Evolutionary conservation across 176 grass and related monocot species (phyloP).

Genomic region (Triticum turgidum): DNA sequence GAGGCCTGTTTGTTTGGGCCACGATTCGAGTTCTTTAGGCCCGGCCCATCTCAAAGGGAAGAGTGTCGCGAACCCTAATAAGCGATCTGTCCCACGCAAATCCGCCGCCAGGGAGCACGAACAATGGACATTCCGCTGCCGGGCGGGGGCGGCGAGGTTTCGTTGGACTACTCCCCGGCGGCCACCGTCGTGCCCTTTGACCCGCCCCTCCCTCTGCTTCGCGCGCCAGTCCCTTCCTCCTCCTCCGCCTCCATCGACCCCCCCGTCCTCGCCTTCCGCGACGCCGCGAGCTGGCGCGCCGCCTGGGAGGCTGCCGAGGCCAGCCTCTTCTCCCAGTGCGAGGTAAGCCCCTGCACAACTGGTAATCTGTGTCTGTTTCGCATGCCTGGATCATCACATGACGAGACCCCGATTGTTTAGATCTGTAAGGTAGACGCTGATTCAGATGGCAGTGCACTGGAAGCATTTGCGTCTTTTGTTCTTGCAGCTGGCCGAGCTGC

Average conservation of each 20-base stretch:
- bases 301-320: constrained; percentile 43
- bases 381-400: not conserved
- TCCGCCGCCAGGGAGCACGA: not conserved
- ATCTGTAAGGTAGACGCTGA: not conserved
- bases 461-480: not conserved
- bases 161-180: constrained; percentile 27
- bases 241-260: not conserved
- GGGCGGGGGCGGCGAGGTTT: not conserved
- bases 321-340: constrained; percentile 41
- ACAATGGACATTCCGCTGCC: not conserved
- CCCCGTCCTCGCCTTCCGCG: constrained; percentile 43
- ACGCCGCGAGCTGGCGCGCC: constrained; percentile 38
- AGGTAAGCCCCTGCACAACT: constrained; percentile 3
- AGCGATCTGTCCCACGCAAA: not conserved
- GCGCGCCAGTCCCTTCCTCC: constrained; percentile 11
- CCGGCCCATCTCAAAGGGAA: not conserved
- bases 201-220: constrained; percentile 43
- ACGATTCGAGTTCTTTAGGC: not conserved
- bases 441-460: not conserved
- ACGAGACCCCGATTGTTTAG: not conserved
- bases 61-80: not conserved
- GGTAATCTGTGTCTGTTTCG: not conserved
- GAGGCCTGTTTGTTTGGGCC: not conserved
- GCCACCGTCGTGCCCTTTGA: constrained; percentile 34
- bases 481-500: constrained; percentile 49